These are phyloP conservation scores for Ceratobasidium sp. DNA, from an alignment of 1,284 basidiomycete genomes.

Conservation along the genomic window DNA sequence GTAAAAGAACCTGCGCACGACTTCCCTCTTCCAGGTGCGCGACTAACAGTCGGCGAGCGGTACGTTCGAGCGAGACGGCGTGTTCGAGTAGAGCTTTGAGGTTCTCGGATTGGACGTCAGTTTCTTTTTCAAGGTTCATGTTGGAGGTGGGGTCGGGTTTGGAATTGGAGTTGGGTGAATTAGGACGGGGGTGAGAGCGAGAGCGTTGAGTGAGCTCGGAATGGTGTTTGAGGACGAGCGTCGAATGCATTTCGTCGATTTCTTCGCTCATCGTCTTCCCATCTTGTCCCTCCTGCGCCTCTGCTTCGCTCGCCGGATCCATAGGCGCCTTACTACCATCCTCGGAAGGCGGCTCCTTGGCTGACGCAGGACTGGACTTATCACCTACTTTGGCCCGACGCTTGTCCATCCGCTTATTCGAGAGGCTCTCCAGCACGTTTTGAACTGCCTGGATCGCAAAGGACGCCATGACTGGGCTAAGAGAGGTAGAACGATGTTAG, in stretches of 20 bases:
- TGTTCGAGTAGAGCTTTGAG: slow-evolving; percentile 46
- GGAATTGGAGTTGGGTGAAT: neutral
- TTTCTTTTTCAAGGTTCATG: slow-evolving; percentile 10
- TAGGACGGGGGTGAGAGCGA: too few relatives aligned
- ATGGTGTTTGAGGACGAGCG: slow-evolving; percentile 4
- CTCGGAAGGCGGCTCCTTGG: slow-evolving; percentile 43
- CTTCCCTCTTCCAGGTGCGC: slow-evolving; percentile 49
- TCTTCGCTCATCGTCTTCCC: slow-evolving; percentile 38
- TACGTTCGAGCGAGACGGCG: slow-evolving; percentile 48
- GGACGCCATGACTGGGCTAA: slow-evolving; percentile 59
- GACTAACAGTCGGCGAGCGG: slow-evolving; percentile 47
- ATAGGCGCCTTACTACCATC: neutral
- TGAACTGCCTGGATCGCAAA: slow-evolving; percentile 62
- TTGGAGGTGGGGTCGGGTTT: too few relatives aligned
- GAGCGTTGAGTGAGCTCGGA: neutral
- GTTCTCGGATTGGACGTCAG: slow-evolving; percentile 27
- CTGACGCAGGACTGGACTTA: slow-evolving; percentile 9
- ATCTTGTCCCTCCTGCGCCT: neutral
- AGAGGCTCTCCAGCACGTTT: slow-evolving; percentile 54
- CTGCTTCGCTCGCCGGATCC: neutral
- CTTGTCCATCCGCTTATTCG: slow-evolving; percentile 44
- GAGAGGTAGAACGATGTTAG: neutral
- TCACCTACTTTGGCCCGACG: slow-evolving; percentile 14
- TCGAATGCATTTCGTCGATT: slow-evolving; percentile 39
- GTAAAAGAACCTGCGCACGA: slow-evolving; percentile 49